Base-by-base conservation (phyloP, 179 eudicot species). In the Amaranthus tricolor region DNA sequence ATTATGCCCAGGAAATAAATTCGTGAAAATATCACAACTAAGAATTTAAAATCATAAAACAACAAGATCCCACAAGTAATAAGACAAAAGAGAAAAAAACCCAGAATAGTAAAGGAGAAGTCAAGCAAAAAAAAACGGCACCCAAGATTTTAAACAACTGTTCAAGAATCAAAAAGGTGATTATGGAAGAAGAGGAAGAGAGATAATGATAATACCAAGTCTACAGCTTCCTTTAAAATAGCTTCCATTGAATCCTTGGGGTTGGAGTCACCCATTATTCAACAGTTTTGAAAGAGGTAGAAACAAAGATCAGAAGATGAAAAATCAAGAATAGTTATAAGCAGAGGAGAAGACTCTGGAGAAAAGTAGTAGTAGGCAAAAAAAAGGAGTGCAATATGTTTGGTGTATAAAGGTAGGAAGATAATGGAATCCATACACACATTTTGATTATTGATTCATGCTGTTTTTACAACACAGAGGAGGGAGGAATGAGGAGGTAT, bases 141-240 rank as follows among this genome's bases (percentile, higher is more conserved):
- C 8, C 24, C 20, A 64, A 64, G 44, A 43, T 43, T 4, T 7
- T 11, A 15, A 45, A 64, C 13, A 59, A 78, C 51, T 15, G 9
- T 1, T 53, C 12, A 48, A 43, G 6, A 77, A 19, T 62, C 62
- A n/a, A 59, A 52, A 64, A 14, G 17, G 0, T 5, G 15, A 40
- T n/a, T n/a, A n/a, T 14, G 17, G 45, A 49, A 51, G 3, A 49
- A 21, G 59, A 48, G 9, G 31, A 1, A 6, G 11, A 20, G 9
- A 40, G 49, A 24, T 31, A 13, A 44, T 8, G 8, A 62, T 4
- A 0, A 44, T 83, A 89, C 89, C 90, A 89, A 89, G 76, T 89
- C 89, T 9, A 89, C 89, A 58, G 89, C 86, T 76, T 89, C 92
- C 65, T 71, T 87, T 82, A 85, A 84, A 43, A 89, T 85, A 76